Base-by-base conservation (phyloP, 2,329 filamentous ascomycete genomes). In the Pyricularia grisea region DNA sequence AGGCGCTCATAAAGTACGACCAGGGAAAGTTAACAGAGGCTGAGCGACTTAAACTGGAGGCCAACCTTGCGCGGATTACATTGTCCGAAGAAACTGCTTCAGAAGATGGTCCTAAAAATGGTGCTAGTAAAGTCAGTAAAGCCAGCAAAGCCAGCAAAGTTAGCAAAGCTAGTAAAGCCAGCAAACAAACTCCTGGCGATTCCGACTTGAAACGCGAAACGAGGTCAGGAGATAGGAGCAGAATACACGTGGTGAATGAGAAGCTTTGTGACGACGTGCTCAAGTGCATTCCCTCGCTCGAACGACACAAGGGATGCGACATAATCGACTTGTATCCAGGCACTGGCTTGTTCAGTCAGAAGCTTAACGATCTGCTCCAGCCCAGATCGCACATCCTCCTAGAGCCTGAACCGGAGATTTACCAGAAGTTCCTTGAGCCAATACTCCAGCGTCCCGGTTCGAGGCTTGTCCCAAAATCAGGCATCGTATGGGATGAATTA, bases 311-410 rank as follows among this genome's bases (percentile, higher is more conserved):
- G 67, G 92, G 92, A 68, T 93, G 94, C 79, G 93, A 97, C 74
- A 85, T 98, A 64, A 82, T 99, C 74, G 94, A 98, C 76, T 81
- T 97, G 69, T 92, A 94, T 77, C 94, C 94, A 0, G 93, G 93
- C 17, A 81, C 81, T 0, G 92, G 93, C 10, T 68, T 97, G 2
- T 95, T 91, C 87, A 97, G 94, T 42, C 65, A 82, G 31, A 92
- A 90, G 74, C 81, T 98, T 0, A 88, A 97, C 76, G 83, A 92
- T 0, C 80, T 85, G 65, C 82, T 99, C 9, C 81, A 92, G 74
- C 94, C 94, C 4, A 88, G 93, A 69, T 89, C 87, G 5, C 95
- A 99, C 80, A 81, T 97, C 64, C 82, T 99, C 61, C 84, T 97
- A 78, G 94, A 98, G 75, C 88, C 89, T 2, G 86, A 92, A 42